Evolutionary conservation across 1,139 yeast genomes (phyloP), one percentile per base, ranked within the genome.

Genomic region (Suhomyces bokatorum): DNA sequence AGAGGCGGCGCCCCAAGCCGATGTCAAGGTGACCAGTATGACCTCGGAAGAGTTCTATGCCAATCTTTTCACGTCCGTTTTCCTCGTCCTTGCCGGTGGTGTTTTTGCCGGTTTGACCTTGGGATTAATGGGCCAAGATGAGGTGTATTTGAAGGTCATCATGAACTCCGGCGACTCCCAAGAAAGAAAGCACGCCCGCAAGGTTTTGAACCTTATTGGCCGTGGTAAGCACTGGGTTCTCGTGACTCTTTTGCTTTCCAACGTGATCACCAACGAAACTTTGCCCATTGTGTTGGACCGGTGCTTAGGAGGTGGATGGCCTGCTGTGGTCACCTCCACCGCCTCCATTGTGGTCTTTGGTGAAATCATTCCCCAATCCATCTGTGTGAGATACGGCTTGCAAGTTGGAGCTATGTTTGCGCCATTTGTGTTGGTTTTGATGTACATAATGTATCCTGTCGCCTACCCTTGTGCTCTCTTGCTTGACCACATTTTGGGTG

Each of bases 111-210:
- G 98, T 8, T 73, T 93, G 42, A 93, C 99, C 20, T 75, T 93
- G 45, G 98, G 95, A 2, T 77, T 93, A 28, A 93, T 93, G 99
- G 98, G 98, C 51, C 98, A 91, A 66, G 98, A 93, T 64, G 98
- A 91, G 66, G 95, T 91, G 33, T 88, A 90, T 57, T 68, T 85
- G 49, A 85, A 83, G 60, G 95, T 86, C 24, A 82, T 86, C 52
- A 78, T 83, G 36, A 73, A 79, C 20, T 72, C 80, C 35, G 85
- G 85, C 26, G 81, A 80, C 20, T 64, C 69, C 2, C 55, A 63
- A 15, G 98, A 93, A 64, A 78, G 85, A 35, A 74, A 69, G 47
- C 77, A 83, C 51, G 95, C 98, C n/a, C 66, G 71, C 27, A 84
- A 80, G 53, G 98, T 93, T 37, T 75, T 93, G 45, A 63, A 70